A percentile compares a stretch with the other conserved stretches of the same genome.
phyloP scores from a whole-genome alignment of 495 filamentous ascomycete species.

The Podospora conica region DNA sequence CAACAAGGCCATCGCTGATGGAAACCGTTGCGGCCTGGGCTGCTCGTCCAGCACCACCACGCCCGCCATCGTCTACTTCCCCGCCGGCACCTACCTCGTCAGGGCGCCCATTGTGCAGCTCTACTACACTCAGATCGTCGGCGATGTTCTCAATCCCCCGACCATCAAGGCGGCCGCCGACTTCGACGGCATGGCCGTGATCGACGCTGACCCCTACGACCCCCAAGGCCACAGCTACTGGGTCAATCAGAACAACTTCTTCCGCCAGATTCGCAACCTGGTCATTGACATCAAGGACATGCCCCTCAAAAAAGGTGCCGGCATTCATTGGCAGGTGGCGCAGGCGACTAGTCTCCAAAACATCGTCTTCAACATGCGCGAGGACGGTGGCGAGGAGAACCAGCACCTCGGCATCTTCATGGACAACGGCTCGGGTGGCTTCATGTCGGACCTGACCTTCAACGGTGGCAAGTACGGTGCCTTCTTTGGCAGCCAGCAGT shows the following conservation, averaged over 20 bases:
- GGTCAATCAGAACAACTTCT: slow-evolving; percentile 98
- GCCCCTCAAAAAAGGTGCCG: slow-evolving; percentile 58
- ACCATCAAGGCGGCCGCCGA: slow-evolving; percentile 66
- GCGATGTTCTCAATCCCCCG: slow-evolving; percentile 62
- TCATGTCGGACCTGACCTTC: slow-evolving; percentile 82
- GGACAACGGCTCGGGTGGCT: slow-evolving; percentile 90
- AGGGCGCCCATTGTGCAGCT: slow-evolving; percentile 61
- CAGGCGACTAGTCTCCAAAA: slow-evolving; percentile 92
- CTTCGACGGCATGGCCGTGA: slow-evolving; percentile 82
- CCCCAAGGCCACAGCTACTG: slow-evolving; percentile 54
- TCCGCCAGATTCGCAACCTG: slow-evolving; percentile 92
- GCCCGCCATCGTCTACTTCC: slow-evolving; percentile 75
- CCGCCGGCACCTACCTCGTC: slow-evolving; percentile 68
- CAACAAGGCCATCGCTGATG: slow-evolving; percentile 73
- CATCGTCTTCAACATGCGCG: slow-evolving; percentile 81
- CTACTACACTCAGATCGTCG: slow-evolving; percentile 78
- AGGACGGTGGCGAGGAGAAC: slow-evolving; percentile 60
- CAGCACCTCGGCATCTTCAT: slow-evolving; percentile 95
- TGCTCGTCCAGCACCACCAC: slow-evolving; percentile 79
- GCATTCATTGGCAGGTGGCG: slow-evolving; percentile 97
- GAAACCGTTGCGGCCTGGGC: slow-evolving; percentile 66
- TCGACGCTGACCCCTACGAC: slow-evolving; percentile 83
- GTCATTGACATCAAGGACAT: slow-evolving; percentile 75
- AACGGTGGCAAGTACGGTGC: slow-evolving; percentile 80
- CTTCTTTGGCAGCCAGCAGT: slow-evolving; percentile 92